These are phyloP conservation scores for Sugiyamaella castrensis DNA, from an alignment of 1,139 yeast genomes.

Conservation along the genomic window DNA sequence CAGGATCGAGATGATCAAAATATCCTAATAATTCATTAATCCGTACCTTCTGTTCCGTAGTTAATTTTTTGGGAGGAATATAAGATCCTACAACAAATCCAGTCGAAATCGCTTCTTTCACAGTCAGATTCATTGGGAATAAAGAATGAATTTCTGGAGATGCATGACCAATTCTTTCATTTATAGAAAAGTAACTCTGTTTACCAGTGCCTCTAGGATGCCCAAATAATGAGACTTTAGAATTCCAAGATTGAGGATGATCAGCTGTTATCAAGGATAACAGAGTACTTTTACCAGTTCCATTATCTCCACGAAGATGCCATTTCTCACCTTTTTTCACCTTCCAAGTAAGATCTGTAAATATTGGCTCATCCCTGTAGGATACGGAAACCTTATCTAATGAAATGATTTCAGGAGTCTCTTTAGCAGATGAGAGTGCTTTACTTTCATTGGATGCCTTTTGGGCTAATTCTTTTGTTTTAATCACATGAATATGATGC, in stretches of 20 bases:
- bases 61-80: slow-evolving; percentile 42
- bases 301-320: slow-evolving; percentile 88
- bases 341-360: slow-evolving; percentile 62
- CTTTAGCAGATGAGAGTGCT: slow-evolving; percentile 11
- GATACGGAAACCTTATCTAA: slow-evolving; percentile 62
- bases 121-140: slow-evolving; percentile 58
- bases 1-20: slow-evolving; percentile 35
- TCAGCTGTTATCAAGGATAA: slow-evolving; percentile 84
- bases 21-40: slow-evolving; percentile 34
- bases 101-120: slow-evolving; percentile 61
- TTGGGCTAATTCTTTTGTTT: slow-evolving; percentile 2
- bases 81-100: slow-evolving; percentile 70
- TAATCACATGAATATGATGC: slow-evolving; percentile 10
- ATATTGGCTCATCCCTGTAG: slow-evolving; percentile 60
- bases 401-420: slow-evolving; percentile 47
- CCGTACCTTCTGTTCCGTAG: slow-evolving; percentile 37
- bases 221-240: slow-evolving; percentile 63
- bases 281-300: slow-evolving; percentile 89
- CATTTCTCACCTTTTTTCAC: slow-evolving; percentile 73
- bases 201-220: slow-evolving; percentile 70
- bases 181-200: slow-evolving; percentile 72
- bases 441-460: not conserved
- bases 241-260: slow-evolving; percentile 95
- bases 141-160: slow-evolving; percentile 91
- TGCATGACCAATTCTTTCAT: slow-evolving; percentile 75